Conservation (phyloP, 2,329 filamentous ascomycete genomes). For the Rasamsonia emersonii region DNA sequence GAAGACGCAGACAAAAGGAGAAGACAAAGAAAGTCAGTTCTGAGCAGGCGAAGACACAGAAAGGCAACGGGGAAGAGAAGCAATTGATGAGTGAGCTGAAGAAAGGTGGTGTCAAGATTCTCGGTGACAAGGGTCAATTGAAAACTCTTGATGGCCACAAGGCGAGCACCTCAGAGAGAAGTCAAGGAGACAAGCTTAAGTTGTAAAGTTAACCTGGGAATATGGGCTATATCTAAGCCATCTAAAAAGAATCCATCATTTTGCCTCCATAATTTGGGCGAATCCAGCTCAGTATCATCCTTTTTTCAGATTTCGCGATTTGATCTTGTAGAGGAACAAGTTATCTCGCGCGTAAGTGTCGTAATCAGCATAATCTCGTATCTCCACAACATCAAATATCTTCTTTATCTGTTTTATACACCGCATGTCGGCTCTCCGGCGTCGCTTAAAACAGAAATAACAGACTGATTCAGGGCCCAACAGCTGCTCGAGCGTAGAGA, state of each 20-base stretch:
- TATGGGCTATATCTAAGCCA: slow-evolving; percentile 2
- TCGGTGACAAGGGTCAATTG: slow-evolving; percentile 80
- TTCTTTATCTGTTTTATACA: slow-evolving; percentile 66
- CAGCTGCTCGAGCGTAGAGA: slow-evolving; percentile 67
- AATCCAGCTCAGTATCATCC: not conserved
- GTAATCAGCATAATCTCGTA: slow-evolving; percentile 46
- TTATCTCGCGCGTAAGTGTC: slow-evolving; percentile 28
- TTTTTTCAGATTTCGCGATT: slow-evolving; percentile 13
- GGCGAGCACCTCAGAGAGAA: slow-evolving; percentile 25
- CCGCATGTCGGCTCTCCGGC: slow-evolving; percentile 69
- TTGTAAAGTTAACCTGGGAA: slow-evolving; percentile 17
- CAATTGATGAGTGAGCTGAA: slow-evolving; percentile 60
- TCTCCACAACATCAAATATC: slow-evolving; percentile 54
- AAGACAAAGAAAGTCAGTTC: slow-evolving; percentile 58
- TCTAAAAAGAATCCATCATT: not conserved
- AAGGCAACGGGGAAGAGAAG: slow-evolving; percentile 39
- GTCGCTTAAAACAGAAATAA: slow-evolving; percentile 92
- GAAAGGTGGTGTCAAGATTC: slow-evolving; percentile 83
- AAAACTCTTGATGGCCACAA: slow-evolving; percentile 77
- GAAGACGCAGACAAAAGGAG: slow-evolving; percentile 77
- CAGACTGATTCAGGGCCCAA: slow-evolving; percentile 58
- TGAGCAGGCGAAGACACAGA: slow-evolving; percentile 37
- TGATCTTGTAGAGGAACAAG: slow-evolving; percentile 31
- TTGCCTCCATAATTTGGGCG: too few species aligned
- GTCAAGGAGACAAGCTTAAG: slow-evolving; percentile 25